Conservation (phyloP, 2,329 filamentous ascomycete genomes). For the Trichoderma afroharzianum region DNA sequence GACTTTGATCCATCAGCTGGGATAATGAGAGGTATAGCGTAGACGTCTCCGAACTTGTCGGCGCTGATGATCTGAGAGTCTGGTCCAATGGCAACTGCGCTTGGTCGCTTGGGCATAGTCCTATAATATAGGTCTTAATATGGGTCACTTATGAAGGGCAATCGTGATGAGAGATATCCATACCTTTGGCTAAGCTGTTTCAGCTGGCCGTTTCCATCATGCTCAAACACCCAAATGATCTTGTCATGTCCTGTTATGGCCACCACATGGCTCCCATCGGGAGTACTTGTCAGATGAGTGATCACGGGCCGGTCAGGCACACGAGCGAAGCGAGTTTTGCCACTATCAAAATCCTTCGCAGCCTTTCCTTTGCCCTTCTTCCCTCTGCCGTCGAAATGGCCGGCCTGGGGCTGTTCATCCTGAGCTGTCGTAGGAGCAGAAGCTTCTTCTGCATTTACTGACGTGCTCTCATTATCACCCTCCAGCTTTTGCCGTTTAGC, state of each 20-base stretch:
- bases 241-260: constrained; percentile 91
- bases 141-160: neutral
- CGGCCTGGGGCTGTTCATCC: constrained; percentile 18
- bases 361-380: constrained; percentile 31
- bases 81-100: constrained; percentile 65
- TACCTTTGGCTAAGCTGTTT: constrained; percentile 70
- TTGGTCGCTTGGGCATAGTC: constrained; percentile 85
- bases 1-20: constrained; percentile 17
- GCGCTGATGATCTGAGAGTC: constrained; percentile 74
- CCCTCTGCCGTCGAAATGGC: constrained; percentile 24
- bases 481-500: constrained; percentile 36
- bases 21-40: constrained; percentile 67
- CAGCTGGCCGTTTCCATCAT: constrained; percentile 59
- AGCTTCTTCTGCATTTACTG: neutral
- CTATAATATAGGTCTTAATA: constrained; percentile 40
- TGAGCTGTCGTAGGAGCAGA: neutral
- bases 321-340: constrained; percentile 26
- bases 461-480: constrained; percentile 21
- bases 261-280: constrained; percentile 64
- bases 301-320: constrained; percentile 60
- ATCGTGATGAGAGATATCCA: neutral
- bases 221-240: constrained; percentile 74
- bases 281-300: constrained; percentile 62
- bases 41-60: constrained; percentile 98
- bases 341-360: constrained; percentile 2